A percentile compares a stretch with the other conserved stretches of the same genome.
Conservation (phyloP, 2,329 filamentous ascomycete species). For the Shiraia sp. region DNA sequence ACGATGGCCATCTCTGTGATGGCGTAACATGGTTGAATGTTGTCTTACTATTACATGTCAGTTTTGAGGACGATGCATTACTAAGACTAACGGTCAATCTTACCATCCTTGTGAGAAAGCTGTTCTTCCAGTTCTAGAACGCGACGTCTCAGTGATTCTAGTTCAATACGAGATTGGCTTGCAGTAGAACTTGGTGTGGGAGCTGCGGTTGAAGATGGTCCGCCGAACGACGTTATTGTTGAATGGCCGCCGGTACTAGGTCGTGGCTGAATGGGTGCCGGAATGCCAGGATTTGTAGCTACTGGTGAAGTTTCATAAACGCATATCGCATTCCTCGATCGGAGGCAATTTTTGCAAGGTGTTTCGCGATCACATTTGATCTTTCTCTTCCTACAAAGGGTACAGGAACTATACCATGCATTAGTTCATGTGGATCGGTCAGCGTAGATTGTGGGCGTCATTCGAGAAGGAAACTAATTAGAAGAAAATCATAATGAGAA, state of each 20-base stretch:
- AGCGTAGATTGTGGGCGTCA: too few species aligned
- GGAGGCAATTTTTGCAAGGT: constrained; percentile 64
- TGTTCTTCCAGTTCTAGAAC: constrained; percentile 53
- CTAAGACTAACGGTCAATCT: too few species aligned
- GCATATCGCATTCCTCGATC: constrained; percentile 59
- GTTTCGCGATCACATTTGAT: constrained; percentile 63
- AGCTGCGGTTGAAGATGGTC: background rate
- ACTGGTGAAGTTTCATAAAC: constrained; percentile 49
- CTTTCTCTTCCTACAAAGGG: constrained; percentile 63
- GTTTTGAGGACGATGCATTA: too few species aligned
- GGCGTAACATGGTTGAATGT: too few species aligned
- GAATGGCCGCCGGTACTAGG: background rate
- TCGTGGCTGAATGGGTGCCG: background rate
- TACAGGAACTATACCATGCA: constrained; percentile 58
- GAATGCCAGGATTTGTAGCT: background rate
- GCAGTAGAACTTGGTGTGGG: constrained; percentile 10
- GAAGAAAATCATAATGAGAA: constrained; percentile 6
- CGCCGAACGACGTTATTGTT: constrained; percentile 13
- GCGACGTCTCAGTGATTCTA: constrained; percentile 46
- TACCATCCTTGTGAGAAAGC: constrained; percentile 14
- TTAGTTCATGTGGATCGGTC: too few species aligned
- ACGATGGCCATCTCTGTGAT: too few species aligned
- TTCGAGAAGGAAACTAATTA: too few species aligned
- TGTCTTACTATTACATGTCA: too few species aligned
- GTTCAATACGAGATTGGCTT: constrained; percentile 30